Evolutionary conservation across 768 basidiomycete genomes (phyloP), one percentile per base, ranked within the genome.

Genomic region (Paxillus rubicundulus): DNA sequence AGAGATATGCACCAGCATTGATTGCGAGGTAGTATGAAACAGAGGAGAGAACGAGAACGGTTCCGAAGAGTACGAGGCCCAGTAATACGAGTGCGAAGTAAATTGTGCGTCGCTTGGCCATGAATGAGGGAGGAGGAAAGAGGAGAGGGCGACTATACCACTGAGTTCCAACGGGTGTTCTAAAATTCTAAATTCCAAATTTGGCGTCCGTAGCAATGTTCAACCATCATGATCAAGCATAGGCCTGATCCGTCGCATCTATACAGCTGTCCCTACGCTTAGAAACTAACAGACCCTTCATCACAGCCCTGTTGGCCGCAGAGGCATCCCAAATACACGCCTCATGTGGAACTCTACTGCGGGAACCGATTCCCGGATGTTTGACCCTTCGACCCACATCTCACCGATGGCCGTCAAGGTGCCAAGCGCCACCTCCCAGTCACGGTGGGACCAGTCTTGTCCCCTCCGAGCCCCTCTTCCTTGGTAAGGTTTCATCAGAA

Each of bases 1-100:
- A 76, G 64, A 98, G 75, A 70, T 92, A 94, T 24, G 92, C 92
- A 34, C 75, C 72, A 45, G 82, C 70, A 68, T 86, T 82, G 64
- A 98, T 92, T 55, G 84, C 78, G 55, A 96, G 87, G 66, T 93
- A 95, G 70, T 87, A 91, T 17, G 93, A 88, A 44, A 98, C 82
- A 20, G 91, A 93, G 9, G 90, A 90, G 67, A 98, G 85, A 53
- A 98, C 93, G 70, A 90, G 61, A 70, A 97, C 82, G 17, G 95
- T 98, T 42, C 93, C 93, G 18, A 89, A 61, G 52, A 98, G 85
- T 74, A 95, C 71, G 61, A 92, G 79, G 52, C 83, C 85, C 61
- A 96, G 77, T 53, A 86, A 56, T 60, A 75, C 66, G 46, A 86
- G 74, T 17, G 76, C 65, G 52, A 75, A 65, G 61, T 80, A 72